Evolutionary conservation across 2,329 filamentous ascomycete genomes (phyloP), one percentile per base, ranked within the genome.

Genomic region (Verticillium nonalfalfae): DNA sequence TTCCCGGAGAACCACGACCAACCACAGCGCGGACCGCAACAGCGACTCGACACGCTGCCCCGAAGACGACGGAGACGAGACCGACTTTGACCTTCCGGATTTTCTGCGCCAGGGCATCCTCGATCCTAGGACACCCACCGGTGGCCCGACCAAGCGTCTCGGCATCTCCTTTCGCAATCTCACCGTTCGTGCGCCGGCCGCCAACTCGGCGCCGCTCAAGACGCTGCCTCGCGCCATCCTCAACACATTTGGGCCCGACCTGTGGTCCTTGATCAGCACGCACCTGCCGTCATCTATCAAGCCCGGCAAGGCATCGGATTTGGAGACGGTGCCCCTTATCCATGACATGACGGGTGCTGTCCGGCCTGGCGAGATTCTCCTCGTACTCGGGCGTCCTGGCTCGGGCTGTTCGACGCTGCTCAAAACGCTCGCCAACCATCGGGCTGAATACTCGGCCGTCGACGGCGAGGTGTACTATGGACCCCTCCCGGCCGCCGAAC

Each of bases 211-310:
- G 0, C 90, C 90, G 65, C 89, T 90, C 33, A 85, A 85, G 63
- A 92, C 90, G 0, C 75, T 94, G 0, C 90, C 90, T 0, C 83
- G 90, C 65, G 90, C 90, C 2, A 80, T 94, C 40, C 64, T 92
- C 4, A 90, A 90, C 26, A 93, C 90, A 0, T 94, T 95, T 71
- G 91, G 91, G 0, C 90, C 90, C 0, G 91, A 94, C 72, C 76
- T 94, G 1, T 94, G 91, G 71, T 81, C 78, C 26, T 75, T 91
- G 7, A 67, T 93, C 14, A 74, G 72, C 35, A 67, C 70, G 1
- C 73, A 71, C 56, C 66, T 81, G 6, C 78, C 78, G 11, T 66
- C 64, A 2, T 55, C 71, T 36, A 56, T 59, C 33, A 63, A 66
- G 11, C 62, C 67, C 1, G 70, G 67, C 0, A 21, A 18, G n/a